Base-by-base conservation (phyloP, 2,329 filamentous ascomycete species). In the Escovopsis sp. region DNA sequence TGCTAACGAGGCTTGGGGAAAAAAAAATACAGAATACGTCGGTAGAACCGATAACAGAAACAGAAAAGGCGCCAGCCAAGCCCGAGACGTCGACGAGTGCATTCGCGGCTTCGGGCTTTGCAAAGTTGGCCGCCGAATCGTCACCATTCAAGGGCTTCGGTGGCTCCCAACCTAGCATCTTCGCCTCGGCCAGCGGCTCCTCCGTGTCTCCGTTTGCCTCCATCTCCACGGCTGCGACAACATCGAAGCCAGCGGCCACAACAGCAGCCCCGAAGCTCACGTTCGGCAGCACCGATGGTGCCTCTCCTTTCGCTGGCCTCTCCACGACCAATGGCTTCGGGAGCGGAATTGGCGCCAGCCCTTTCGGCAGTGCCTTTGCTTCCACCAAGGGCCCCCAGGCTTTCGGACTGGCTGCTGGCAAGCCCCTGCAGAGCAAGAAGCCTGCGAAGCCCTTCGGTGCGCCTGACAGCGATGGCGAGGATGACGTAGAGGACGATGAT, bases 391-490 rank as follows among this genome's bases (percentile, higher is more conserved):
- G 8, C 11, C 8, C 27, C 3, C 27, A 30, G 27, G 8, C 27
- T 11, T 30, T 30, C 27, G 27, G 27, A 9, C 27, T 30, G 27
- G 3, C 27, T 30, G 8, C 27, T 9, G 62, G 41, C 14, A 60
- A 58, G 35, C 43, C 61, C 11, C 60, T 71, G 33, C 70, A 67
- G 53, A 74, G 66, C 44, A 68, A 70, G 45, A 84, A 83, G 57
- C 68, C 76, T 12, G 69, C 72, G 4, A 84, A 76, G 59, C 73
- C 84, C 0, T 91, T 94, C 56, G 86, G 86, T 29, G 82, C 84
- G 11, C 75, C 84, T 2, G 78, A 79, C 33, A 81, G 75, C 45
- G 77, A 79, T 39, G 70, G 65, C 3, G 75, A 76, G 34, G 71
- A 70, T 3, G 63, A 48, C 5, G 60, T 58, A 1, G 61, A 59